A percentile compares a stretch with the other conserved stretches of the same genome.
Conservation (phyloP, 78 protist species). For the Dictyostelium purpureum region DNA sequence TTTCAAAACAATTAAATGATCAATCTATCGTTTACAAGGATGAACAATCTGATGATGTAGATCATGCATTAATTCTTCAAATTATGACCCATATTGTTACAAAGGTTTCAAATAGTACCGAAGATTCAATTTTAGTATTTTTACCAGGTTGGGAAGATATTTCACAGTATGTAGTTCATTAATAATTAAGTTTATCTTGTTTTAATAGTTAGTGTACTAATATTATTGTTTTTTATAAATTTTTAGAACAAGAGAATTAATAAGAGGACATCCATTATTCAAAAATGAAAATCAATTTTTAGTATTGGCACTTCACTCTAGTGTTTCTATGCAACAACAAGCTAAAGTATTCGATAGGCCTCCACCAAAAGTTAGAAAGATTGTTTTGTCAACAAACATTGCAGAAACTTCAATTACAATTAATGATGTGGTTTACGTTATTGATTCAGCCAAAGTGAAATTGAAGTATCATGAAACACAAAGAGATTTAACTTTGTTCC, state of each 20-base stretch:
- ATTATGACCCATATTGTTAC: neutral
- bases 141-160: constrained; percentile 54
- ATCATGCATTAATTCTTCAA: constrained; percentile 13
- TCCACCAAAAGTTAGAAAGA: constrained; percentile 80
- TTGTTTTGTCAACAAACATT: constrained; percentile 90
- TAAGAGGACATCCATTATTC: constrained; percentile 7
- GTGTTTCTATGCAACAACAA: constrained; percentile 11
- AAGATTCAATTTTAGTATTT: constrained; percentile 4
- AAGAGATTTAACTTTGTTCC: constrained; percentile 57
- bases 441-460: constrained; percentile 86
- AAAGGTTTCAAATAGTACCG: neutral
- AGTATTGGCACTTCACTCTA: constrained; percentile 88
- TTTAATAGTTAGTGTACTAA: too few relatives aligned
- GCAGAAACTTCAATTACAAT: constrained; percentile 93
- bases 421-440: constrained; percentile 86
- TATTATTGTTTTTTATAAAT: too few relatives aligned
- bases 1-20: neutral
- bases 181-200: too few relatives aligned
- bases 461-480: constrained; percentile 55
- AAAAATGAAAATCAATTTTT: neutral
- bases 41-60: neutral
- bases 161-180: neutral
- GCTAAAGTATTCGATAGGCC: constrained; percentile 70
- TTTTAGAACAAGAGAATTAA: neutral
- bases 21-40: neutral